Conservation (phyloP, 202 grass and related monocot species). For the Alloteropsis angusta region DNA sequence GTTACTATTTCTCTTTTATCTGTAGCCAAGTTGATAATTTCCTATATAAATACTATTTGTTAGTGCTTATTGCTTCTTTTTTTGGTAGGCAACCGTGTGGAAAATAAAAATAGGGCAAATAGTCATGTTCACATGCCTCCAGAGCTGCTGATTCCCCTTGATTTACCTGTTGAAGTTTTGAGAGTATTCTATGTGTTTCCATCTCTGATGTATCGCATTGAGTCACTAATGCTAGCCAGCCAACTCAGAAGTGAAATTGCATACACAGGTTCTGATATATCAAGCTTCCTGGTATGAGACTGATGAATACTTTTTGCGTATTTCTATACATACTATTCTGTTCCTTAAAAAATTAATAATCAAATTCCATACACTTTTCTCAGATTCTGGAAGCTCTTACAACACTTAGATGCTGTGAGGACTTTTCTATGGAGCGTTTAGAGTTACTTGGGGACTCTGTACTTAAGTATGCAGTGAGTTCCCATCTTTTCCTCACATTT, state of each 20-base stretch:
- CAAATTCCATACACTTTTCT: slow-evolving; percentile 8
- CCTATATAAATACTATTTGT: not conserved
- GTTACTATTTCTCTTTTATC: not conserved
- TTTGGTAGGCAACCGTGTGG: slow-evolving; percentile 23
- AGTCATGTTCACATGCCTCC: slow-evolving; percentile 79
- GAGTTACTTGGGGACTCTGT: slow-evolving; percentile 90
- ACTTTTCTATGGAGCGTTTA: slow-evolving; percentile 90
- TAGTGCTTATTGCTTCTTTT: slow-evolving; percentile 24
- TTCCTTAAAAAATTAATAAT: slow-evolving; percentile 21
- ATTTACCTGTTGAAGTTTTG: slow-evolving; percentile 64
- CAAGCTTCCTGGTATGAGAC: slow-evolving; percentile 59
- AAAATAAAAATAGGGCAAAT: slow-evolving; percentile 44
- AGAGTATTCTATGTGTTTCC: slow-evolving; percentile 88
- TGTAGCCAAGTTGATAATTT: not conserved
- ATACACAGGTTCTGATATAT: slow-evolving; percentile 44
- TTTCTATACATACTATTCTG: slow-evolving; percentile 16
- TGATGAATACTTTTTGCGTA: not conserved
- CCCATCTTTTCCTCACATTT: slow-evolving; percentile 67
- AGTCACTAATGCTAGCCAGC: slow-evolving; percentile 68
- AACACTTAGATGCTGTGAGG: slow-evolving; percentile 69
- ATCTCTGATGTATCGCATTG: slow-evolving; percentile 86
- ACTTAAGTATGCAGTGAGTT: slow-evolving; percentile 78
- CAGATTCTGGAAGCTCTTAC: slow-evolving; percentile 95
- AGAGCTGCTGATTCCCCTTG: slow-evolving; percentile 66
- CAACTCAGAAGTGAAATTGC: slow-evolving; percentile 76